These are phyloP conservation scores for Moniliophthora roreri DNA, from an alignment of 1,284 basidiomycete genomes.

Conservation along the genomic window DNA sequence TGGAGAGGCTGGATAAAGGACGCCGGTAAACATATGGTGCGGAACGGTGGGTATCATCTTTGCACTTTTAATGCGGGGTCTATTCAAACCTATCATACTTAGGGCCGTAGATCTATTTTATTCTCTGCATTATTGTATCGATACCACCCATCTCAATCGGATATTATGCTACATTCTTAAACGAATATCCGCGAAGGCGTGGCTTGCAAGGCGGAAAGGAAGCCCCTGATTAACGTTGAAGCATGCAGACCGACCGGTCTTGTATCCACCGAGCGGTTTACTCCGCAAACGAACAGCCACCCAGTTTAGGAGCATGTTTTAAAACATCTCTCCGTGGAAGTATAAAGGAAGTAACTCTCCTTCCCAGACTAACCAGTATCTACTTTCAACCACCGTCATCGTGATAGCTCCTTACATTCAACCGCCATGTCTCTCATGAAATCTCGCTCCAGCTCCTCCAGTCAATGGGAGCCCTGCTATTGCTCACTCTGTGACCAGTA, in stretches of 20 bases:
- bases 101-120: too few species aligned
- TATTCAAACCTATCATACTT: too few species aligned
- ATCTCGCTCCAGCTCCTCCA: not conserved
- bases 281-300: too few species aligned
- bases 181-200: too few species aligned
- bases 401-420: not conserved
- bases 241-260: not conserved
- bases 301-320: too few species aligned
- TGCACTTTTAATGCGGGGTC: too few species aligned
- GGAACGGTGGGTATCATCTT: not conserved
- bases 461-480: constrained; percentile 4
- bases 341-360: not conserved
- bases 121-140: too few species aligned
- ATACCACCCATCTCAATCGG: too few species aligned
- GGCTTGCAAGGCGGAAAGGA: too few species aligned
- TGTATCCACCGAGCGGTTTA: too few species aligned
- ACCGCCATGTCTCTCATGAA: constrained; percentile 3
- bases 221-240: not conserved
- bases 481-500: constrained; percentile 12
- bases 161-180: too few species aligned
- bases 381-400: too few species aligned
- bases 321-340: not conserved
- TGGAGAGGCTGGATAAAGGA: constrained; percentile 52
- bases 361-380: not conserved
- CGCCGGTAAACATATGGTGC: not conserved